Evolutionary conservation across 768 basidiomycete genomes (phyloP).

Genomic region (Termitomyces sp.): DNA sequence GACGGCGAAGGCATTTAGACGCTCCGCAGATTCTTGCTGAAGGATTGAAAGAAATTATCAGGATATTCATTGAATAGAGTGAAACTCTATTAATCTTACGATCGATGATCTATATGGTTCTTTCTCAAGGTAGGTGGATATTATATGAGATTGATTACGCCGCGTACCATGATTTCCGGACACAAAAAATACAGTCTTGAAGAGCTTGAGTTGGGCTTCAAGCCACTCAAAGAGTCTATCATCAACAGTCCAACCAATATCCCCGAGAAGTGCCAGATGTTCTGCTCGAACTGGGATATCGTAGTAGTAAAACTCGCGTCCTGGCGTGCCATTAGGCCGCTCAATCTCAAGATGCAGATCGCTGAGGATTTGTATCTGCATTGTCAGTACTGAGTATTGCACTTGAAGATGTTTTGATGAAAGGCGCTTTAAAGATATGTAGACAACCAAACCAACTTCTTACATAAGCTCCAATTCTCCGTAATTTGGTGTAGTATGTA

Average conservation of each 20-base stretch:
- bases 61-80: background rate
- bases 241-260: conserved; percentile 27
- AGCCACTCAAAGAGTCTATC: conserved; percentile 27
- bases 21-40: background rate
- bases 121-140: background rate
- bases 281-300: conserved; percentile 19
- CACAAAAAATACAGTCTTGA: conserved; percentile 27
- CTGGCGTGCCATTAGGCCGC: background rate
- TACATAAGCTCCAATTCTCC: too few relatives aligned
- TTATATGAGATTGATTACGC: too few relatives aligned
- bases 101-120: conserved; percentile 2
- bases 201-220: conserved; percentile 20
- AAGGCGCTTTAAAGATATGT: too few relatives aligned
- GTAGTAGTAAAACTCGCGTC: conserved; percentile 15
- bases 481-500: too few relatives aligned
- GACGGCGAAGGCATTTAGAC: background rate
- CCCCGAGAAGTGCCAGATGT: conserved; percentile 28
- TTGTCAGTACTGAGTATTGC: background rate
- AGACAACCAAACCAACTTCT: background rate
- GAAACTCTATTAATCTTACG: background rate
- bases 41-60: background rate
- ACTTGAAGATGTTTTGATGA: background rate
- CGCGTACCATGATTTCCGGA: conserved; percentile 25
- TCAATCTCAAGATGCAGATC: conserved; percentile 8
- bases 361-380: conserved; percentile 8